Percentiles rank a stretch among this genome's conserved stretches.
Evolutionary conservation across 345 rosid species (phyloP).

Genomic region (Camelina laxa): DNA sequence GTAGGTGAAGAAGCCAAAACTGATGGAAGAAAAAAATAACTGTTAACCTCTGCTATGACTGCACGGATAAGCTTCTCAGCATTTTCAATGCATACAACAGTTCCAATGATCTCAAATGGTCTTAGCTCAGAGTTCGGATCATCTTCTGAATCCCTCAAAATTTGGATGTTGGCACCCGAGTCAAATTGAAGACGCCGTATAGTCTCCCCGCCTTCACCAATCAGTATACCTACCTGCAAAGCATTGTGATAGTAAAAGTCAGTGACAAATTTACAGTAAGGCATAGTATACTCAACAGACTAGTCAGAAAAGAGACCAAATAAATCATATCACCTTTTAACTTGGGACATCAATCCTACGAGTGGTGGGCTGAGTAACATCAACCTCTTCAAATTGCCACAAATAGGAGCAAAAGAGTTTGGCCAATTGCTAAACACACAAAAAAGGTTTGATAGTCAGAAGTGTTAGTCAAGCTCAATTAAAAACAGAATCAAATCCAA

Average conservation of each 20-base stretch:
- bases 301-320: conserved; percentile 4
- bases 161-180: conserved; percentile 91
- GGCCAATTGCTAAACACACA: no score
- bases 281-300: no score
- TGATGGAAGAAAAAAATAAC: neutral
- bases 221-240: conserved; percentile 86
- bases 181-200: conserved; percentile 73
- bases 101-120: conserved; percentile 83
- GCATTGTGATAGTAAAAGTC: neutral
- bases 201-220: conserved; percentile 89
- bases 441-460: no score
- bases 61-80: conserved; percentile 87
- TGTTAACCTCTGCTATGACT: conserved; percentile 79
- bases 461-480: no score
- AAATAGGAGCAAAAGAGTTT: no score
- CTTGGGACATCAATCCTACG: conserved; percentile 78
- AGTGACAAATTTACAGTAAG: neutral
- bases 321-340: conserved; percentile 58
- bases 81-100: conserved; percentile 56
- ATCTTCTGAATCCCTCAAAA: conserved; percentile 82
- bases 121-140: conserved; percentile 64
- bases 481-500: no score
- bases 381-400: no score
- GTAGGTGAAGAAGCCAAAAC: conserved; percentile 11
- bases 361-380: conserved; percentile 42